Evolutionary conservation across 805 yeast species (phyloP).

Genomic region (Hanseniaspora taiwanica): DNA sequence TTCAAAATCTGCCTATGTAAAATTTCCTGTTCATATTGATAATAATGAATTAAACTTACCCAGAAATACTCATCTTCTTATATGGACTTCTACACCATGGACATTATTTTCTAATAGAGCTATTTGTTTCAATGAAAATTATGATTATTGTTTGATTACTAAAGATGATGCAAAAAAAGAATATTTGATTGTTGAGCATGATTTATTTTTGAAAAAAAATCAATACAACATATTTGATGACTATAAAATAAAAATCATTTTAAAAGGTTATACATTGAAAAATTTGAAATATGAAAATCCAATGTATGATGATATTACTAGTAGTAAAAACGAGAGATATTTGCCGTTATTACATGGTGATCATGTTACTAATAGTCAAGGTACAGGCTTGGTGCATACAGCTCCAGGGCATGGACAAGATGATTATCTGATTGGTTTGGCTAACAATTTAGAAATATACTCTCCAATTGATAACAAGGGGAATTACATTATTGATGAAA

Average conservation of each 20-base stretch:
- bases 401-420: slow-evolving; percentile 98
- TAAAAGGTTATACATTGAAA: slow-evolving; percentile 19
- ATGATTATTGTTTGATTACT: slow-evolving; percentile 41
- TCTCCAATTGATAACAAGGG: slow-evolving; percentile 80
- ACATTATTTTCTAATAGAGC: slow-evolving; percentile 83
- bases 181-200: slow-evolving; percentile 42
- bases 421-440: slow-evolving; percentile 63
- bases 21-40: slow-evolving; percentile 39
- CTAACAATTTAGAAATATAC: slow-evolving; percentile 40
- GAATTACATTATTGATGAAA: slow-evolving; percentile 38
- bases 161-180: slow-evolving; percentile 24
- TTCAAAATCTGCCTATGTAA: slow-evolving; percentile 56
- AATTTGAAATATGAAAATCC: slow-evolving; percentile 43
- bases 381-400: slow-evolving; percentile 92
- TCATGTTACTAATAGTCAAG: slow-evolving; percentile 70
- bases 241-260: slow-evolving; percentile 1
- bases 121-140: slow-evolving; percentile 49
- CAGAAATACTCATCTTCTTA: slow-evolving; percentile 26
- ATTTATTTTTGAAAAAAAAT: slow-evolving; percentile 30
- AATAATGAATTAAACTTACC: slow-evolving; percentile 4
- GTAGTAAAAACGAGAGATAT: too few relatives aligned
- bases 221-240: slow-evolving; percentile 14
- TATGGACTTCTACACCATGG: slow-evolving; percentile 99
- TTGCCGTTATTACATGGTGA: slow-evolving; percentile 64
- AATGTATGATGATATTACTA: slow-evolving; percentile 28